Conservation (phyloP, 2,329 filamentous ascomycete genomes). For the Penicillium expansum region DNA sequence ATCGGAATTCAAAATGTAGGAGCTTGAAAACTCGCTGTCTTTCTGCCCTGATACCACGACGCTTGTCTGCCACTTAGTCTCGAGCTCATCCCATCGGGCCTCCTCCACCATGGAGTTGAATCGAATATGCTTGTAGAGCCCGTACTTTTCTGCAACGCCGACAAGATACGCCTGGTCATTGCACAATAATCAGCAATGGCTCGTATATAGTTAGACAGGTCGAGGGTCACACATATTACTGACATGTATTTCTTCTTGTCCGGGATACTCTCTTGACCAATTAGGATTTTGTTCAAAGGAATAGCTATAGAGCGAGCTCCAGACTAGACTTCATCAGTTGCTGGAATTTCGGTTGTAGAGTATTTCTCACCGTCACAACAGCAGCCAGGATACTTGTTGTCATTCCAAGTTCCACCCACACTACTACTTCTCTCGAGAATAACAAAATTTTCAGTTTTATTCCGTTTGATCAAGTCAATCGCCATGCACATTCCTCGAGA, state of each 20-base stretch:
- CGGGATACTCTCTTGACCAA: conserved; percentile 58
- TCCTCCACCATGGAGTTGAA: too few relatives aligned
- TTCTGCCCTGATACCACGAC: too few relatives aligned
- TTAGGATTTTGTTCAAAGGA: conserved; percentile 60
- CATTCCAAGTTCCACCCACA: conserved; percentile 23
- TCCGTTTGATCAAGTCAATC: conserved; percentile 53
- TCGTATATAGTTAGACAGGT: too few relatives aligned
- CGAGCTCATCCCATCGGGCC: too few relatives aligned
- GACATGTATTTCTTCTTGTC: conserved; percentile 58
- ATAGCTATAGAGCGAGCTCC: conserved; percentile 57
- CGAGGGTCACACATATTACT: too few relatives aligned
- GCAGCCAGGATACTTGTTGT: conserved; percentile 58
- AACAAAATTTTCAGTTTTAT: conserved; percentile 22
- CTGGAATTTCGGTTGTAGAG: not conserved
- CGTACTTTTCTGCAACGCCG: too few relatives aligned
- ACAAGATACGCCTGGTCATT: too few relatives aligned
- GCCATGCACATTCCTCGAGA: conserved; percentile 53
- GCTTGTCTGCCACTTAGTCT: too few relatives aligned
- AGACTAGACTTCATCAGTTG: conserved; percentile 36
- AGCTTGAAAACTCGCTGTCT: too few relatives aligned
- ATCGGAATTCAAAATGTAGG: too few relatives aligned
- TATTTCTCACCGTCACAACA: conserved; percentile 49
- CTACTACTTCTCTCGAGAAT: conserved; percentile 22
- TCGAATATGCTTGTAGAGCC: too few relatives aligned
- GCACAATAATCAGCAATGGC: too few relatives aligned